Evolutionary conservation across 2,329 filamentous ascomycete genomes (phyloP), one percentile per base, ranked within the genome.

Genomic region (Arthroderma sp.): DNA sequence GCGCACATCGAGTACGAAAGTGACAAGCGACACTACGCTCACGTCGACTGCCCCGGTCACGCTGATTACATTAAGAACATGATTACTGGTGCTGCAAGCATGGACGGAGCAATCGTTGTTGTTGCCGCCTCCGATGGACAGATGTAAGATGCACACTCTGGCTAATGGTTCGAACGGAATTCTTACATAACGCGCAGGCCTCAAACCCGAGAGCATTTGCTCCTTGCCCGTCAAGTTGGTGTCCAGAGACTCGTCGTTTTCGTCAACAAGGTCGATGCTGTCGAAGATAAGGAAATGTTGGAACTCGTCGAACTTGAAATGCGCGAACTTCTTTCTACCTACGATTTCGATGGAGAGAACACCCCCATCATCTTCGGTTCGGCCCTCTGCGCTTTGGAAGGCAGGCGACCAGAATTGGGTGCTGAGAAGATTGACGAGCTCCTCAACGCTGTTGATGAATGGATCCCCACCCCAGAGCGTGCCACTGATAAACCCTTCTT

Each of bases 21-120:
- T 66, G 85, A 94, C 0, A 75, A 74, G 64, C 83, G 91, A 62
- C 91, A 98, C 75, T 98, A 98, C 73, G 91, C 91, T 60, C 91
- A 98, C 78, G 91, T 98, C 74, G 91, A 98, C 78, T 98, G 91
- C 71, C 91, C 91, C 48, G 91, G 91, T 71, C 91, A 98, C 82
- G 91, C 91, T 70, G 91, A 98, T 86, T 98, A 98, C 77, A 96
- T 98, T 75, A 98, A 98, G 80, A 98, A 98, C 82, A 98, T 98
- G 91, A 98, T 98, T 68, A 98, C 91, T 55, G 91, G 91, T 80
- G 88, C 91, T 52, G 89, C 93, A 60, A 94, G 87, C 75, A 98
- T 98, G 91, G 91, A 98, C 60, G 91, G 91, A 60, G 89, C 91
- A 60, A 89, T 98, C 64, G 95, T 98, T 60, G 91, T 98, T 55